These are phyloP conservation scores for Oryza rufipogon DNA, from an alignment of 176 grass and related monocot genomes.

Conservation along the genomic window DNA sequence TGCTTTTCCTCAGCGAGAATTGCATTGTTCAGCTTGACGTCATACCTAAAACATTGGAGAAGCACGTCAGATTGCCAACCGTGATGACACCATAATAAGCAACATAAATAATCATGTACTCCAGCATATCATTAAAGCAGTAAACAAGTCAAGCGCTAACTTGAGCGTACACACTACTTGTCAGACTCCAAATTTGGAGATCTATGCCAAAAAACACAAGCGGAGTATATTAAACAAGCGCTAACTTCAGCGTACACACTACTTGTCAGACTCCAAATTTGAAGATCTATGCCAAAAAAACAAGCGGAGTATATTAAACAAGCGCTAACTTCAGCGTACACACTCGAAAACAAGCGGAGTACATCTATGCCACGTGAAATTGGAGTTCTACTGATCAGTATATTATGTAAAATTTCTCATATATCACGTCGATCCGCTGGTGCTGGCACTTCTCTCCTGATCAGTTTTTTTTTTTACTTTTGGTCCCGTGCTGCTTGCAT, in stretches of 20 bases:
- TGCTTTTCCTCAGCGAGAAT: slow-evolving; percentile 89
- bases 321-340: too few relatives aligned
- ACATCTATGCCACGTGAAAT: neutral
- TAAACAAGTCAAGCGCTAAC: neutral
- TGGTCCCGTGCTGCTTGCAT: slow-evolving; percentile 19
- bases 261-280: too few relatives aligned
- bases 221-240: neutral
- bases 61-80: slow-evolving; percentile 23
- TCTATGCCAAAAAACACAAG: neutral
- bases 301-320: too few relatives aligned
- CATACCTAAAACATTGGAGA: slow-evolving; percentile 66
- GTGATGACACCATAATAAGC: slow-evolving; percentile 25
- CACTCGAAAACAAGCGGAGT: too few relatives aligned
- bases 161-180: neutral
- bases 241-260: too few relatives aligned
- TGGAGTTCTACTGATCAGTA: neutral
- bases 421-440: too few relatives aligned
- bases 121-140: neutral
- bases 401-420: too few relatives aligned
- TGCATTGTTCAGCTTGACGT: slow-evolving; percentile 79
- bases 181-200: neutral
- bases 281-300: too few relatives aligned
- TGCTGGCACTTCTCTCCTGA: too few relatives aligned
- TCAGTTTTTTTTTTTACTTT: neutral
- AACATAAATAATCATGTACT: slow-evolving; percentile 14